A percentile compares a stretch with the other conserved stretches of the same genome.
Evolutionary conservation across 2,329 filamentous ascomycete genomes (phyloP).

Genomic region (Calycina marina): DNA sequence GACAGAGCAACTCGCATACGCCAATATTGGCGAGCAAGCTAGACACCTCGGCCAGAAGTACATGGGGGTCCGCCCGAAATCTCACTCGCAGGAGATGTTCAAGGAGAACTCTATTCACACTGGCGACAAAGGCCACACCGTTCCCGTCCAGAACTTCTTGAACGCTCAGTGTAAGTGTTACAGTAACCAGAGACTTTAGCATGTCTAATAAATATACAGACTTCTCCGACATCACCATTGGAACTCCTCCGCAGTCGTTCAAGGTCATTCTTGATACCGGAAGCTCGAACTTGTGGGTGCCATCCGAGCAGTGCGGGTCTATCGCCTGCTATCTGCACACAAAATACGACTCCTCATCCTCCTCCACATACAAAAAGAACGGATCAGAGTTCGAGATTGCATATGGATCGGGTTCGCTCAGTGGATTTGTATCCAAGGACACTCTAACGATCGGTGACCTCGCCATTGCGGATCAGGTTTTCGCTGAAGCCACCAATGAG

Average conservation of each 20-base stretch:
- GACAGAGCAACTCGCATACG: conserved; percentile 76
- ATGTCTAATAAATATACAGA: conserved; percentile 36
- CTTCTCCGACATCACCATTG: conserved; percentile 92
- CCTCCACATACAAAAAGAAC: conserved; percentile 87
- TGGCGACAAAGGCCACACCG: conserved; percentile 54
- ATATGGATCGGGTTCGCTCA: conserved; percentile 89
- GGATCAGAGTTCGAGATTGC: conserved; percentile 83
- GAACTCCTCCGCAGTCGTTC: conserved; percentile 84
- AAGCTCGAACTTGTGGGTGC: conserved; percentile 98
- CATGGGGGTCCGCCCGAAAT: conserved; percentile 63
- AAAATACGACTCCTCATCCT: conserved; percentile 87
- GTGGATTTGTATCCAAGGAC: conserved; percentile 87
- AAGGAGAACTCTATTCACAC: conserved; percentile 53
- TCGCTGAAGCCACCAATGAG: conserved; percentile 91
- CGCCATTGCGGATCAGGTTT: conserved; percentile 77
- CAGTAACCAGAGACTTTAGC: not conserved
- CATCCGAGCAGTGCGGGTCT: conserved; percentile 75
- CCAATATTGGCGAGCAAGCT: conserved; percentile 69
- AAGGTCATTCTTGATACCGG: conserved; percentile 98
- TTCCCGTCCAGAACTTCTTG: conserved; percentile 92
- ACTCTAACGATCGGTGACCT: conserved; percentile 77
- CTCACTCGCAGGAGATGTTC: conserved; percentile 65
- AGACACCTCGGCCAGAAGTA: conserved; percentile 88
- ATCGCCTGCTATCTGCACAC: conserved; percentile 96
- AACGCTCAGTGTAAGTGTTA: conserved; percentile 82